Evolutionary conservation across 768 basidiomycete genomes (phyloP), one percentile per base, ranked within the genome.

Genomic region (Suillus hirtellus): DNA sequence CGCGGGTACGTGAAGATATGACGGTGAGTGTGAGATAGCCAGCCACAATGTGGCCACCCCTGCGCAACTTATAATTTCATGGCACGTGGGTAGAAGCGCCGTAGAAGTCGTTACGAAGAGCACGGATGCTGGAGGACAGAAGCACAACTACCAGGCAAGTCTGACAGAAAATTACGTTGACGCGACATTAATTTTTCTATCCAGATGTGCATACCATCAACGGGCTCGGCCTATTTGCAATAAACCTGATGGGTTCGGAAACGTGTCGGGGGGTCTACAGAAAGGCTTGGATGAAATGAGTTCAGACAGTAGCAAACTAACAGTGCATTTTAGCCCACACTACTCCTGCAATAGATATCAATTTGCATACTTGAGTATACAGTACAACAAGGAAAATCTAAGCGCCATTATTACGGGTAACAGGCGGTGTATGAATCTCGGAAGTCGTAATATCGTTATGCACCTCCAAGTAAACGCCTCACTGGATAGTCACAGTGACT

Each of bases 161-260:
- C 44, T 50, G 80, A 81, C 66, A 34, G 27, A 27, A 27, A 27
- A 31, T 70, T 60, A 21, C 14, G 15, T 2, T 37, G 4, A 24
- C 69, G 17, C 27, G 34, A 34, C 8, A 31, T 24, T 77, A 55
- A 63, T 67, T 59, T 66, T 60, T 61, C 75, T 37, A 67, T 85
- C 19, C 77, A 35, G 81, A 86, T 46, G 77, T 83, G 66, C 64
- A 79, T 35, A 65, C 65, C 24, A 73, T 86, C 35, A 72, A 79
- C 62, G 66, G 58, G 0, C 70, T 87, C 21, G 81, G 44, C 78
- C 4, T 75, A 70, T 12, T 78, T 82, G 80, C 74, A 84, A 79
- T 66, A 72, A 71, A 62, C 68, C 71, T 1, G 73, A 80, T 43
- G 70, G 71, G 47, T 70, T 75, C 15, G 75, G 76, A 24, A 70